Evolutionary conservation across 2,329 filamentous ascomycete genomes (phyloP), one percentile per base, ranked within the genome.

Genomic region (Amylocarpus encephaloides): DNA sequence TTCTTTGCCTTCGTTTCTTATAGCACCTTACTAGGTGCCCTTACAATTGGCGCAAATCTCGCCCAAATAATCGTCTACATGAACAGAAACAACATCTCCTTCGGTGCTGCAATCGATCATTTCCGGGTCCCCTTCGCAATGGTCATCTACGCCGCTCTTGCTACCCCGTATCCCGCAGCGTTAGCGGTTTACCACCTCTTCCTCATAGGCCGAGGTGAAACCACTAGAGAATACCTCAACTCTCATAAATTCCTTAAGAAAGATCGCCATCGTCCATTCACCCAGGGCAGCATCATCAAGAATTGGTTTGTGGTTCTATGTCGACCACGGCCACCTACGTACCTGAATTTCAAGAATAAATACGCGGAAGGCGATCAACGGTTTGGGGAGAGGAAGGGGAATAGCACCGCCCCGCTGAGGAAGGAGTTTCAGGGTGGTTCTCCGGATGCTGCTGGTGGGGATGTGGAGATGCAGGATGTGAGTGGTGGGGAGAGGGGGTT

Each of bases 201-300:
- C 71, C 76, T 98, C 39, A 89, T 94, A 71, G 86, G 82, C 6
- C 79, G 92, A 30, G 93, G 92, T 43, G 92, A 98, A 73, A 98
- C 92, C 0, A 98, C 93, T 1, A 79, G 93, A 59, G 93, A 98
- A 69, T 96, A 95, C 67, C 81, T 98, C 57, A 95, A 95, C 70
- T 91, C 87, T 4, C 89, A 95, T 70, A 97, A 97, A 68, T 97
- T 98, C 66, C 73, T 85, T 56, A 94, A 93, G 71, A 85, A 86
- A 61, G 92, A 98, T 66, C 82, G 93, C 11, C 94, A 95, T 68
- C 78, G 91, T 39, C 89, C 93, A 1, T 98, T 95, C 62, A 91
- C 83, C 1, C 90, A 94, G 64, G 84, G 83, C 33, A 85, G 74
- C 58, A 73, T 85, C 43, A 68, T 86, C 62, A 84, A 78, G 62